Evolutionary conservation across 2,329 filamentous ascomycete genomes (phyloP), one percentile per base, ranked within the genome.

Genomic region (Aspergillus sp.): DNA sequence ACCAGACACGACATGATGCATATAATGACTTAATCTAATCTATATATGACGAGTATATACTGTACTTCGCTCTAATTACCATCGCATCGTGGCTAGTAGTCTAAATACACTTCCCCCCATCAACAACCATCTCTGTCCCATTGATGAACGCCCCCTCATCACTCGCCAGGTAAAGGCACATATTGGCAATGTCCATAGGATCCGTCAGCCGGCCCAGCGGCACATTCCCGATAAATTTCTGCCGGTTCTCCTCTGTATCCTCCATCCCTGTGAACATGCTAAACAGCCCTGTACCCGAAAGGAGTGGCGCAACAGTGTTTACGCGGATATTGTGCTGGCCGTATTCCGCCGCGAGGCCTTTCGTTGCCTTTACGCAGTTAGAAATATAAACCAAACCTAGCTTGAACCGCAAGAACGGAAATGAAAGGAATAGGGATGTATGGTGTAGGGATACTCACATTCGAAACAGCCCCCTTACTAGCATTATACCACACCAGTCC

Each of bases 131-230:
- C 61, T 89, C 87, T n/a, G 87, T 81, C 0, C 89, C 89, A 0
- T 88, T 90, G 61, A 92, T 84, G 65, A 91, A 91, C 3, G 78
- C 81, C 0, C 86, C 87, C 67, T 91, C 89, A 27, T 90, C 86
- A 58, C 87, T 89, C 2, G 87, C 87, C 46, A 92, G 71, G 68
- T 88, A 92, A 17, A 87, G 80, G 60, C 84, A 87, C 25, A 87
- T 87, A 66, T 90, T 90, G 2, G 87, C 88, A 37, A 92, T 82
- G 70, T 92, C 89, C 9, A 80, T 77, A 2, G 73, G 70, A 15
- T 77, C 75, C n/a, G 74, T 75, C 27, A 76, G 62, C 17, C 77
- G 68, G 11, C 77, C 77, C 37, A 80, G 56, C 0, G 77, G 78
- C 25, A 80, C 75, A 59, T 75, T 77, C 19, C 73, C 71, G 19